Evolutionary conservation across 176 grass and related monocot genomes (phyloP), one percentile per base, ranked within the genome.

Genomic region (Otatea glauca): DNA sequence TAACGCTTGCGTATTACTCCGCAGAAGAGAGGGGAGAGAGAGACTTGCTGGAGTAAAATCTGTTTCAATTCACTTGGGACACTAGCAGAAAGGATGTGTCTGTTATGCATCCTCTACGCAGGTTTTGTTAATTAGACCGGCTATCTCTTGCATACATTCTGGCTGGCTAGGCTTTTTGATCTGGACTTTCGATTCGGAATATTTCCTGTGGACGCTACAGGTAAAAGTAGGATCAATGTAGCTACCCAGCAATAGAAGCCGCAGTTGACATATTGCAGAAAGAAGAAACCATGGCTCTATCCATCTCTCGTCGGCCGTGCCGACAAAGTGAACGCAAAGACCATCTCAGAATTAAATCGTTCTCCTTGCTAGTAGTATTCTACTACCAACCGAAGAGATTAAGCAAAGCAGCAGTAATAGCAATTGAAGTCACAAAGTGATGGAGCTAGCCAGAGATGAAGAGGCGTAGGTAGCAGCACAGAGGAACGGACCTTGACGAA

Each of bases 401-500:
- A 24, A 25, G 20, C 67, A 41, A 34, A 37, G 5, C 5, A 15
- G 4, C 12, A 5, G 66, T 2, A 13, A 24, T 14, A 42, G 63
- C 60, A 14, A 72, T 8, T 14, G n/a, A 14, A 17, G 43, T 42
- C 11, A 13, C 20, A 25, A 21, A 44, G 74, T 2, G 34, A 3
- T 18, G 72, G 20, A 32, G 41, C 0, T 4, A 18, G 55, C 21
- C 5, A 25, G 7, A 56, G 20, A 56, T 56, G 54, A 56, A 20
- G 20, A 56, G 54, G 20, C 7, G 54, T n/a, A n/a, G 54, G 54
- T 56, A 15, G 47, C 47, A 54, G 51, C 51, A 20, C 0, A 6
- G 16, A 0, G 2, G 15, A 3, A 53, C 86, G 29, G 69, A 91
- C 92, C 87, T 84, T 69, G 42, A 94, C 92, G 84, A 94, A 91